Conservation (phyloP, 2,329 filamentous ascomycete genomes). For the Xylariaceae sp. region DNA sequence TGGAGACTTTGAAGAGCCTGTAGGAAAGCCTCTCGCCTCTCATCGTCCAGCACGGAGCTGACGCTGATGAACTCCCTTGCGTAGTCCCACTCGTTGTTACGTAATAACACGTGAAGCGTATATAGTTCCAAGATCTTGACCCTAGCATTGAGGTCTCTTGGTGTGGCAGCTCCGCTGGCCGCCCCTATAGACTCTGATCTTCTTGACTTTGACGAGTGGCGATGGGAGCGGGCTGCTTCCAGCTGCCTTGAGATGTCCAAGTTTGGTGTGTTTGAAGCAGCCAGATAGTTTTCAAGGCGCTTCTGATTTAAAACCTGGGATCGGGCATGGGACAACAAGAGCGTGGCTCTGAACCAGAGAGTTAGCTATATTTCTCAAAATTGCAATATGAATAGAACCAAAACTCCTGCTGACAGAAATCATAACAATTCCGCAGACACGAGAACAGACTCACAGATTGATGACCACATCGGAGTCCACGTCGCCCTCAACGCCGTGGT, state of each 20-base stretch:
- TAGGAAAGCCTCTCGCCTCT: constrained; percentile 83
- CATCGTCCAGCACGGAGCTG: constrained; percentile 86
- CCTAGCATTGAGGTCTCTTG: constrained; percentile 76
- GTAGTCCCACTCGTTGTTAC: constrained; percentile 96
- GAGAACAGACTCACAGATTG: constrained; percentile 61
- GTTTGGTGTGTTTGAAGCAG: constrained; percentile 69
- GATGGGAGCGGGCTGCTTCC: constrained; percentile 40
- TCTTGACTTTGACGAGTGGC: constrained; percentile 23
- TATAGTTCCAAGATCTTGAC: constrained; percentile 95
- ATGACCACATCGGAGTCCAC: constrained; percentile 95
- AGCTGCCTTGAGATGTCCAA: constrained; percentile 70
- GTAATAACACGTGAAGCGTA: constrained; percentile 87
- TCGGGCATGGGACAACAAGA: constrained; percentile 85
- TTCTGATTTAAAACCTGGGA: constrained; percentile 82
- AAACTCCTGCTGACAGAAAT: not conserved
- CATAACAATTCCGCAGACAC: not conserved
- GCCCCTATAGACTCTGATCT: constrained; percentile 45
- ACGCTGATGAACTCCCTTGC: constrained; percentile 85
- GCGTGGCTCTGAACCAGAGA: constrained; percentile 64
- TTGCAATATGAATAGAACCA: not conserved
- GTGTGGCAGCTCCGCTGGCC: constrained; percentile 71
- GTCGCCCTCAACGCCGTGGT: constrained; percentile 82
- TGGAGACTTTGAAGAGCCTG: constrained; percentile 80
- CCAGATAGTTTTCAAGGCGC: constrained; percentile 84
- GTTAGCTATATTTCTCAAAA: constrained; percentile 6